Evolutionary conservation across 2,329 filamentous ascomycete genomes (phyloP), one percentile per base, ranked within the genome.

Genomic region (Calonectria henricotiae): DNA sequence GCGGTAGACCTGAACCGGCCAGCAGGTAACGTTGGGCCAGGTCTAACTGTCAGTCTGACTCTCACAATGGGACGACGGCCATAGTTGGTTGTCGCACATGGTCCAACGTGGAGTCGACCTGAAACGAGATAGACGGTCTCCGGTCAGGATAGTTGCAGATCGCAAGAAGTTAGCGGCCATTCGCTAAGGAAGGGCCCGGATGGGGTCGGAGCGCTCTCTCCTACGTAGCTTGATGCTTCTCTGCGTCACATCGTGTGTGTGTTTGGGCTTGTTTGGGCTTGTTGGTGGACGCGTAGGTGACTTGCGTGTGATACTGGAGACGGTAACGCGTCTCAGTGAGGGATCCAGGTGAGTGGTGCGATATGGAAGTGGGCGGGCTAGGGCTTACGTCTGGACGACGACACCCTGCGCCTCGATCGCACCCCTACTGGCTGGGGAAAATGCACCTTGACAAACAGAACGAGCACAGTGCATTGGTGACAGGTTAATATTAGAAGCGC

Each of bases 121-220:
- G 75, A 77, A 77, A 77, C 75, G 67, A 72, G 65, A 71, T 62
- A 47, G 68, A 75, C 67, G 68, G 69, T 63, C 69, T 74, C 69
- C 37, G 63, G 44, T 61, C 68, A 62, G 58, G 68, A 73, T 64
- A 51, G 68, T 55, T 47, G 69, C 66, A 71, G 68, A 72, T 74
- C 65, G 51, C 69, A 66, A 60, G 65, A 65, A 65, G 64, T 46
- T 70, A 61, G 41, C 51, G 32, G 51, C 51, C 68, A 30, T 71
- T 66, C 61, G 63, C 67, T 68, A 62, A 39, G 67, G 49, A 58
- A 69, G 47, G 69, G 58, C 41, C 47, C 27, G 27, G 44, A 54
- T 65, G 54, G 32, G 62, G 62, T 51, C 44, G 54, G 39, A 65
- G 54, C 47, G 39, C 27, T 58, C 60, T 47, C 46, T 46, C 62